Base-by-base conservation (phyloP, 108 stramenopile species). In the Skeletonema potamos region DNA sequence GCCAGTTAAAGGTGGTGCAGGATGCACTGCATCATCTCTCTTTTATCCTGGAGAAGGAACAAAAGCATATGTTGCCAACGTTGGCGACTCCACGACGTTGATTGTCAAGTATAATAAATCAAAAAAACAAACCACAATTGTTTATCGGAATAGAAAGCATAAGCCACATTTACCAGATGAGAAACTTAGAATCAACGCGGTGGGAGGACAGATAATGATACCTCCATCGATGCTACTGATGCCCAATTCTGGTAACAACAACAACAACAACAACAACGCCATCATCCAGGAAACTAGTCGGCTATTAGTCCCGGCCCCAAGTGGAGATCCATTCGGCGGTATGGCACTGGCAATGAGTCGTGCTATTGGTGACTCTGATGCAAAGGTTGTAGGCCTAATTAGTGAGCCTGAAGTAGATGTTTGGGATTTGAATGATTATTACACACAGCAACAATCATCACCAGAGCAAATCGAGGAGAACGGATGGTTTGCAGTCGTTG, bases 331-430 rank as follows among this genome's bases (percentile, higher is more conserved):
- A 33, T 68, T 81, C 55, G 58, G 72, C 6, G 67, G 79, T 22
- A 78, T 92, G 29, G 84, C 70, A 24, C 48, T 92, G 63, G 92
- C 87, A 37, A 92, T 92, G 92, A 86, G 85, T 51, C 85, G 92
- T 32, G 81, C 76, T 54, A 74, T 92, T 62, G 92, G 92, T 46
- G 92, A 92, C 64, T 86, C 60, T 64, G 89, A 87, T 62, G 83
- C 79, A 30, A 84, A 76, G 67, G 18, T 22, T 15, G 66, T 86
- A n/a, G 92, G 92, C 10, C 85, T 92, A 3, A 87, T 76, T 54
- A 69, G 88, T 17, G 85, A 89, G 65, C 92, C 92, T 0, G 73
- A 68, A 34, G 77, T 92, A 15, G 81, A 86, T 58, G 74, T 89
- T 1, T 76, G 85, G 51, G 82, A 83, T 60, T 56, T 92, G 17